Evolutionary conservation across 208 protist species (phyloP).

Genomic region (Vickermania spadyakhi): DNA sequence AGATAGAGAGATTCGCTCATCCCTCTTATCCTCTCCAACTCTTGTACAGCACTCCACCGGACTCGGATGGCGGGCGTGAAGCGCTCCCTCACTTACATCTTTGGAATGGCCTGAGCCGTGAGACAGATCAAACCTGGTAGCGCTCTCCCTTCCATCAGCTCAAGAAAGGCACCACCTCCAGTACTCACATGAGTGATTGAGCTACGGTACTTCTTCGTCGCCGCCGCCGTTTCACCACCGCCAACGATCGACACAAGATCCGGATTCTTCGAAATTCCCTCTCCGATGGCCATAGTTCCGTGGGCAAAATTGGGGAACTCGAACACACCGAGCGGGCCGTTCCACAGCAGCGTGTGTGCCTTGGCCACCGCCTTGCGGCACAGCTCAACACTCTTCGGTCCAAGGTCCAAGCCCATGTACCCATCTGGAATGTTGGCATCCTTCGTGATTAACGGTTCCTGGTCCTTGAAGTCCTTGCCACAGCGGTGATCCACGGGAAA

Average conservation of each 20-base stretch:
- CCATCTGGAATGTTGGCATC: constrained; percentile 67
- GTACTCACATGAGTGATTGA: constrained; percentile 98
- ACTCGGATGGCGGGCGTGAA: too few relatives aligned
- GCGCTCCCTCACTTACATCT: constrained; percentile 61
- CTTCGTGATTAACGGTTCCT: constrained; percentile 62
- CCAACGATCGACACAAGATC: constrained; percentile 90
- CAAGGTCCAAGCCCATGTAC: constrained; percentile 96
- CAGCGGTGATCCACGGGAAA: constrained; percentile 98
- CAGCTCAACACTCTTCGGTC: constrained; percentile 84
- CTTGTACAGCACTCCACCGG: too few relatives aligned
- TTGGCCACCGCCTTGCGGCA: constrained; percentile 61
- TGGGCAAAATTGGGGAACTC: constrained; percentile 94
- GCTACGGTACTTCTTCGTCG: constrained; percentile 73
- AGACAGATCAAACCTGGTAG: constrained; percentile 93
- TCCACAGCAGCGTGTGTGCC: constrained; percentile 95
- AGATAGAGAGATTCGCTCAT: too few relatives aligned
- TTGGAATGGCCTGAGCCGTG: constrained; percentile 63
- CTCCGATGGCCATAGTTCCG: constrained; percentile 76
- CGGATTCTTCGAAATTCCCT: constrained; percentile 64
- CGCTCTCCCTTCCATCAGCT: constrained; percentile 97
- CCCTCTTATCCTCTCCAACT: too few relatives aligned
- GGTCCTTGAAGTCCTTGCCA: constrained; percentile 89
- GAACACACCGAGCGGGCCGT: constrained; percentile 98
- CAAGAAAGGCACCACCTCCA: constrained; percentile 99
- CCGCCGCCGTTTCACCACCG: constrained; percentile 98